These are phyloP conservation scores for Diversispora epigaea DNA, from an alignment of 192 early-diverging fungal genomes.

Conservation along the genomic window DNA sequence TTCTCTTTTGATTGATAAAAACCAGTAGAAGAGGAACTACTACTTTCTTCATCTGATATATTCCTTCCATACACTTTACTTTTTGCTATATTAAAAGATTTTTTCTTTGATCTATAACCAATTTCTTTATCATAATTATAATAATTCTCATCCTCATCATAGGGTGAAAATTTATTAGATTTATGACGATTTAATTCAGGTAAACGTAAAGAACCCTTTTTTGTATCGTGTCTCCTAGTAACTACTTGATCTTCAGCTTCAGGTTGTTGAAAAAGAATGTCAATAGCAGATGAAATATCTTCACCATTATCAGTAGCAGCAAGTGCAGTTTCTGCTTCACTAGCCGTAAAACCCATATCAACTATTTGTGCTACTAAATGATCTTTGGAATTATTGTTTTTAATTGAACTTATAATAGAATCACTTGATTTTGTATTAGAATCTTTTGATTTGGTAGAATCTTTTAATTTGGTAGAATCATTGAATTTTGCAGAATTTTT, in stretches of 20 bases:
- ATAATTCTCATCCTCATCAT: slow-evolving; percentile 26
- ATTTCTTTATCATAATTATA: slow-evolving; percentile 27
- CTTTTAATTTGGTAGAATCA: too few relatives aligned
- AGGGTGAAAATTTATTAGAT: neutral
- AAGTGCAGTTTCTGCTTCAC: slow-evolving; percentile 66
- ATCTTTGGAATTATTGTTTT: slow-evolving; percentile 12
- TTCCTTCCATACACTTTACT: slow-evolving; percentile 4
- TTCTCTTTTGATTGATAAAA: slow-evolving; percentile 55
- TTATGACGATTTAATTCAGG: neutral
- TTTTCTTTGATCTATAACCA: neutral
- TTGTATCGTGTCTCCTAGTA: slow-evolving; percentile 9
- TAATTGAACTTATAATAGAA: neutral
- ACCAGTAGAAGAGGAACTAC: neutral
- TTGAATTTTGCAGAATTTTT: too few relatives aligned
- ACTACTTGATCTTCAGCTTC: slow-evolving; percentile 36
- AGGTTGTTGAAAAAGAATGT: slow-evolving; percentile 47
- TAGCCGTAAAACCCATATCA: slow-evolving; percentile 76
- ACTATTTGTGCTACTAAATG: slow-evolving; percentile 66
- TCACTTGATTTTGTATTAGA: neutral
- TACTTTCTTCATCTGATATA: slow-evolving; percentile 27
- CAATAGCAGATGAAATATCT: slow-evolving; percentile 55
- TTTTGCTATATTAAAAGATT: slow-evolving; percentile 3
- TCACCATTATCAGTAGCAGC: slow-evolving; percentile 64
- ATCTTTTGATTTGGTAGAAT: neutral
- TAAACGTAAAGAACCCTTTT: neutral